Evolutionary conservation across 352 stramenopile species (phyloP), one percentile per base, ranked within the genome.

Genomic region (Pelagophyceae sp.): DNA sequence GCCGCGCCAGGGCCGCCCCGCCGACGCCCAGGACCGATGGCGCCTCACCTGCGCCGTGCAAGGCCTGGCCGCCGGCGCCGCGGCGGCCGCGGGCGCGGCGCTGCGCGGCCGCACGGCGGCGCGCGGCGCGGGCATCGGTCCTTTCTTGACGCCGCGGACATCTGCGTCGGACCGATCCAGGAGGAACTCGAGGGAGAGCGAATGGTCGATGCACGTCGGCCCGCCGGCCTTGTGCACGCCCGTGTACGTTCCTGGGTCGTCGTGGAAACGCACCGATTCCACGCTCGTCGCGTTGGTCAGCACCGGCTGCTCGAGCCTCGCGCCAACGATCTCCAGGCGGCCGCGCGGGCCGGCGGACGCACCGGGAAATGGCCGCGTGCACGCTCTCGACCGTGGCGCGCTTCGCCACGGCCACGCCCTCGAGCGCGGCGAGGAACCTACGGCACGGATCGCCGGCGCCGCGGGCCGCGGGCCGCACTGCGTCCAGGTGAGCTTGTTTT

Each of bases 241-340:
- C 32, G 81, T 84, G 75, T 84, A 84, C 19, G 77, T 82, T 27
- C 38, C 76, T n/a, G 77, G 80, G 75, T 84, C 81, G 75, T 84
- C 81, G 78, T 84, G 81, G 75, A 84, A 83, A 6, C 80, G 72
- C 50, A 77, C 76, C 1, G 72, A 40, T 51, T 82, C 54, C 0
- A 77, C 63, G 27, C 76, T 58, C 29, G 79, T 82, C 31, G 63
- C 2, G 0, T 63, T 77, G 38, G 75, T 80, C 19, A 77, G 77
- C 29, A 33, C 72, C 23, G 80, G 75, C n/a, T n/a, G n/a, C n/a
- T n/a, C n/a, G n/a, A n/a, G n/a, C n/a, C n/a, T n/a, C n/a, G n/a
- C n/a, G n/a, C n/a, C n/a, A n/a, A n/a, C n/a, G n/a, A n/a, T n/a
- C n/a, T n/a, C n/a, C n/a, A n/a, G n/a, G n/a, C n/a, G n/a, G n/a